Base-by-base conservation (phyloP, 202 grass and related monocot species). In the Saccharum hybrid region DNA sequence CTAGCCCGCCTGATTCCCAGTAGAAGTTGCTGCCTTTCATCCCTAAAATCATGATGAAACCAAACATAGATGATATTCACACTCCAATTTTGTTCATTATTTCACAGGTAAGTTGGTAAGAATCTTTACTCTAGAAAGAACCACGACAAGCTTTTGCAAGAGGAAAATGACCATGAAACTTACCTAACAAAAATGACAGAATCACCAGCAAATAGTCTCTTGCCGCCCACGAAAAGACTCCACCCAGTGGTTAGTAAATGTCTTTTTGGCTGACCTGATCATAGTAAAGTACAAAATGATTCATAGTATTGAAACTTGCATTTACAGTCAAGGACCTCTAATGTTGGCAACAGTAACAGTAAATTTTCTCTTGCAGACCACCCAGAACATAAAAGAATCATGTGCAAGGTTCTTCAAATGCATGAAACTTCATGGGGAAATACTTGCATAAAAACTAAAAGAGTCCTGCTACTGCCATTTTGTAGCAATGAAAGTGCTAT, bases 201-300 rank as follows among this genome's bases (percentile, higher is more conserved):
- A 78, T 99, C 96, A 49, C 96, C 96, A 84, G 89, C 89, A 84
- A 94, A 94, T 75, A 99, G 81, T 80, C 90, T 96, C 76, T 99
- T 99, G 75, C 96, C 96, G 21, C 93, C 93, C 60, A 99, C 90
- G 30, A 99, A 99, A 38, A 99, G 86, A 79, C 96, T 99, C 96
- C 96, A 99, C 61, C 96, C 96, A 71, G 96, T 96, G n/a, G 96
- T 99, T 68, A 99, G 84, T 79, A 99, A 92, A 86, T 99, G 96
- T 10, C 96, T 88, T 88, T 96, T 99, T 0, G 96, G 96, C 77
- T 99, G 96, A 65, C 96, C 96, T 99, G 90, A 68, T 84, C 75
- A 78, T 81, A 71, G 37, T 68, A 71, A 22, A 76, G 65, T 7
- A 68, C 37, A 34, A 79, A 80, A 37, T 51, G 33, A 72, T 28